phyloP scores from a whole-genome alignment of 164 flowering plant genomes.

The Berberis vulgaris region DNA sequence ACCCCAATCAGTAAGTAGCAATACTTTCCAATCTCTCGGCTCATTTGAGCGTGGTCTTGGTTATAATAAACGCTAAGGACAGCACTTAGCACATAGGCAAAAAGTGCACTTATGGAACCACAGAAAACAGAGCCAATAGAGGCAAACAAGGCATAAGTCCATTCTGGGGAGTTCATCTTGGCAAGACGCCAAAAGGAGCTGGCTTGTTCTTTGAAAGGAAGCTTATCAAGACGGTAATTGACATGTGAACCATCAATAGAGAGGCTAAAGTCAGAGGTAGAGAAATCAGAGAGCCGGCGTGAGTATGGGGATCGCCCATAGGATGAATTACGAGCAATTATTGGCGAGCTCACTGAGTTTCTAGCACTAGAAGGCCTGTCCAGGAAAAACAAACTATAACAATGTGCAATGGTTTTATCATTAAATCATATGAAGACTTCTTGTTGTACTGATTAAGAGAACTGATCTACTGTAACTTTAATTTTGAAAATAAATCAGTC shows the following conservation, averaged over 20 bases:
- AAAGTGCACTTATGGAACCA: constrained; percentile 82
- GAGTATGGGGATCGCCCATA: constrained; percentile 96
- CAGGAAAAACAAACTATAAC: neutral
- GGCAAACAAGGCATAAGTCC: constrained; percentile 76
- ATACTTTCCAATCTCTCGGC: constrained; percentile 62
- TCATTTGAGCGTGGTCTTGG: constrained; percentile 69
- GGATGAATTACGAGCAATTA: constrained; percentile 82
- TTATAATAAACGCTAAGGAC: constrained; percentile 90
- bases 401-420: neutral
- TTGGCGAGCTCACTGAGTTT: constrained; percentile 95
- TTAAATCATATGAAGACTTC: too few relatives aligned
- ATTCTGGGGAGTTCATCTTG: constrained; percentile 95
- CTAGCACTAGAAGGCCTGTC: constrained; percentile 94
- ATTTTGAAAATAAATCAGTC: too few relatives aligned
- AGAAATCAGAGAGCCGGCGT: constrained; percentile 90
- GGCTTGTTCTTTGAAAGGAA: constrained; percentile 87
- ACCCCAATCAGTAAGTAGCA: constrained; percentile 82
- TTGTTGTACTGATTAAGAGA: too few relatives aligned
- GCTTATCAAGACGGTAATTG: constrained; percentile 65
- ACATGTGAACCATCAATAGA: constrained; percentile 55
- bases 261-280: constrained; percentile 83
- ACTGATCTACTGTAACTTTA: too few relatives aligned
- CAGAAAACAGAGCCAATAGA: constrained; percentile 83
- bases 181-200: constrained; percentile 92
- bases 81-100: constrained; percentile 89